Evolutionary conservation across 306 rosid species (phyloP).

Genomic region (Psophocarpus tetragonolobus): DNA sequence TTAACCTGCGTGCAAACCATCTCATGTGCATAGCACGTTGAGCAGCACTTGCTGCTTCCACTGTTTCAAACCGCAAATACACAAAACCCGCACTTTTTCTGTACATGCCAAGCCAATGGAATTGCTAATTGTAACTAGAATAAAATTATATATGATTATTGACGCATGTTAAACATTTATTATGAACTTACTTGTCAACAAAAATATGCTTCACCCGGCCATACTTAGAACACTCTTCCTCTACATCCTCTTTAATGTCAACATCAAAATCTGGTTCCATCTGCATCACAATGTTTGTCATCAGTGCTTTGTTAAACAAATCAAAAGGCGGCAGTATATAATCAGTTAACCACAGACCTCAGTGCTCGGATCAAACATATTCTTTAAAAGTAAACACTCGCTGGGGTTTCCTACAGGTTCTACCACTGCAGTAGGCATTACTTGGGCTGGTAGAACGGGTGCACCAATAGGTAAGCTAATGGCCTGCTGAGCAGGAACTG

Average conservation of each 20-base stretch:
- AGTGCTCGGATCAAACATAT: conserved; percentile 92
- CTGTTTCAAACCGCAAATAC: conserved; percentile 80
- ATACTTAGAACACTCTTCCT: conserved; percentile 92
- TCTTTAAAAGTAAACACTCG: conserved; percentile 85
- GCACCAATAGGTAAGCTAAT: conserved; percentile 62
- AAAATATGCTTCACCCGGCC: conserved; percentile 89
- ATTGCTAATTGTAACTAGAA: not conserved
- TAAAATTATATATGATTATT: conserved; percentile 4
- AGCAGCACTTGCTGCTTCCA: conserved; percentile 80
- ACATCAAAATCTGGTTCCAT: conserved; percentile 82
- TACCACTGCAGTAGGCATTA: conserved; percentile 50
- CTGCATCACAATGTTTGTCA: conserved; percentile 49
- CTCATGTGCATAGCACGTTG: conserved; percentile 93
- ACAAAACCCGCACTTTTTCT: conserved; percentile 94
- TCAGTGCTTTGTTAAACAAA: conserved; percentile 23
- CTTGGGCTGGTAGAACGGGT: conserved; percentile 52
- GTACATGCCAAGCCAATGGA: conserved; percentile 29
- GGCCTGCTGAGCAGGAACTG: conserved; percentile 62
- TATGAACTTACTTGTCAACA: conserved; percentile 90
- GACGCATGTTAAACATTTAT: not conserved
- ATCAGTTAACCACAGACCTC: conserved; percentile 62
- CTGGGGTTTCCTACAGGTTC: conserved; percentile 85
- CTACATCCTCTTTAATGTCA: conserved; percentile 94
- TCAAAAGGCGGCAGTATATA: not conserved
- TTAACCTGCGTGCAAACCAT: conserved; percentile 95